A percentile compares a stretch with the other conserved stretches of the same genome.
Conservation (phyloP, 2,329 filamentous ascomycete genomes). For the Basipetospora chlamydospora region DNA sequence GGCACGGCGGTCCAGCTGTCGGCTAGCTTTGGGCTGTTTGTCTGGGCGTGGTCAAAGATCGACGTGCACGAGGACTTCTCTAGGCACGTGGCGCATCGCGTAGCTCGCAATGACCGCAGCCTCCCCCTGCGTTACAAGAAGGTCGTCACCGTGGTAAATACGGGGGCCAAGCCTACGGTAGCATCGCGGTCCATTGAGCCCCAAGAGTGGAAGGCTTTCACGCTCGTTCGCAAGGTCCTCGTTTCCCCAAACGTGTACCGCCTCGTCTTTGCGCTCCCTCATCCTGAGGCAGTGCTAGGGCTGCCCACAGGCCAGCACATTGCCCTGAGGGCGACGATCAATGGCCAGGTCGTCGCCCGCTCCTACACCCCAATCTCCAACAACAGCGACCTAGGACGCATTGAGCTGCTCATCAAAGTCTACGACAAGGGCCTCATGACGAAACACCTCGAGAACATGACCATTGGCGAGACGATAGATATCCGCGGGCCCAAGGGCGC, state of each 20-base stretch:
- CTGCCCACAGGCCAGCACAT: constrained; percentile 44
- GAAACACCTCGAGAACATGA: constrained; percentile 70
- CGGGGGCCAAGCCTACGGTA: background rate
- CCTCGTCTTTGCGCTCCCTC: constrained; percentile 33
- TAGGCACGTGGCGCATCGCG: background rate
- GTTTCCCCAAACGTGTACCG: constrained; percentile 29
- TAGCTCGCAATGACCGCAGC: background rate
- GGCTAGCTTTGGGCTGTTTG: background rate
- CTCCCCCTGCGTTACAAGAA: background rate
- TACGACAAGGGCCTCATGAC: constrained; percentile 91
- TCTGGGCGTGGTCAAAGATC: constrained; percentile 2
- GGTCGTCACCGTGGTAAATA: too few species aligned
- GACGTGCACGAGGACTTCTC: background rate
- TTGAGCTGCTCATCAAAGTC: constrained; percentile 84
- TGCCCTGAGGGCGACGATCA: constrained; percentile 31
- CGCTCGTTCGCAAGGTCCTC: constrained; percentile 23
- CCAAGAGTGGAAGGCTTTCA: constrained; percentile 17
- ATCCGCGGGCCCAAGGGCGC: constrained; percentile 77
- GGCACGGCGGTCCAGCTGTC: constrained; percentile 1
- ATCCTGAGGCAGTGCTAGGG: constrained; percentile 27
- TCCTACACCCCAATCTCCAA: constrained; percentile 42
- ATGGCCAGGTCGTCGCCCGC: constrained; percentile 29
- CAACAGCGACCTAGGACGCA: constrained; percentile 45
- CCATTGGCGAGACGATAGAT: constrained; percentile 65
- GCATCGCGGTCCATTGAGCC: background rate